Conservation (phyloP, 2,329 filamentous ascomycete genomes). For the Ophiosphaerella narmari region DNA sequence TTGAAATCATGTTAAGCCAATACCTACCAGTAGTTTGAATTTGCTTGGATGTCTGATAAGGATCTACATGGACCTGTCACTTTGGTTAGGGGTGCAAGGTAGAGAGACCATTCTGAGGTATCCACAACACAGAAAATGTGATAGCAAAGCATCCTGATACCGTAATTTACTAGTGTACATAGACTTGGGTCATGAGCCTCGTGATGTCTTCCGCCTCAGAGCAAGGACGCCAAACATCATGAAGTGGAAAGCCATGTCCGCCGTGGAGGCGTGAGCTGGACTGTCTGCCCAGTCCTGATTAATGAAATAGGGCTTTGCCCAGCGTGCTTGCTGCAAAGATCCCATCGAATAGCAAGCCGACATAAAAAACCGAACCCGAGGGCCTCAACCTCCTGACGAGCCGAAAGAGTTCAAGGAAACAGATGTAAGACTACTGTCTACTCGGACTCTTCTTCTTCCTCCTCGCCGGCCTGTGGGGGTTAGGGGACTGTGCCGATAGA, state of each 20-base stretch:
- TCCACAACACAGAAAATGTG: not conserved
- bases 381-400: constrained; percentile 28
- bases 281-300: constrained; percentile 13
- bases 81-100: not conserved
- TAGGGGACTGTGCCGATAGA: constrained; percentile 10
- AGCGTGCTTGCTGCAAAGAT: constrained; percentile 30
- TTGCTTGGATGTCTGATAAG: too few species aligned
- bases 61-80: too few species aligned
- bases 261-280: constrained; percentile 26
- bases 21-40: too few species aligned
- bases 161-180: constrained; percentile 46
- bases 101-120: constrained; percentile 2
- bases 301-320: constrained; percentile 29
- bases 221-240: constrained; percentile 42
- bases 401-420: constrained; percentile 18
- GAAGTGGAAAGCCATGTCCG: constrained; percentile 24
- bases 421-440: constrained; percentile 26
- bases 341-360: constrained; percentile 30
- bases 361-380: constrained; percentile 29
- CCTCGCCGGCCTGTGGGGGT: constrained; percentile 34
- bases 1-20: too few species aligned
- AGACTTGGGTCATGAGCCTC: constrained; percentile 40
- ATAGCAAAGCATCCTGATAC: constrained; percentile 37
- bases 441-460: constrained; percentile 50
- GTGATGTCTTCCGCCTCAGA: constrained; percentile 38